phyloP scores from a whole-genome alignment of 768 basidiomycete species.

The Paxillus ammoniavirescens region DNA sequence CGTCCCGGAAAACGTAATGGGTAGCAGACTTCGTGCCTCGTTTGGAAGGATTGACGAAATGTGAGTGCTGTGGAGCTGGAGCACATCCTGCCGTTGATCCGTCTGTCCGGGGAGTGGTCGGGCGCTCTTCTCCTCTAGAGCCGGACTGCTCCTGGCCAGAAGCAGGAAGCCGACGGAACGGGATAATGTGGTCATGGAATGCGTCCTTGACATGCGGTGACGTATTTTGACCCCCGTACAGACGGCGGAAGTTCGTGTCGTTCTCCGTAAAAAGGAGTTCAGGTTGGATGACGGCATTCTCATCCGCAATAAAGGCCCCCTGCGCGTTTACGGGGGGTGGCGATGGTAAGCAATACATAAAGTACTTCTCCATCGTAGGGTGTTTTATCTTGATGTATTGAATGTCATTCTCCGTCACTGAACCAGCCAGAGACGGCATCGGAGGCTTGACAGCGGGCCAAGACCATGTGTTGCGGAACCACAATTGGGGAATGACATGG shows the following conservation, averaged over 20 bases:
- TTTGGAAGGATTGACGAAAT: slow-evolving; percentile 82
- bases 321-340: slow-evolving; percentile 84
- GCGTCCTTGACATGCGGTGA: slow-evolving; percentile 91
- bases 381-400: slow-evolving; percentile 73
- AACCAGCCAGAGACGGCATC: slow-evolving; percentile 59
- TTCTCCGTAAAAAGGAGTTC: slow-evolving; percentile 95
- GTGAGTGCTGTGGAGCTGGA: neutral
- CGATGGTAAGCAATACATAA: slow-evolving; percentile 87
- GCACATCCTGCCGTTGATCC: neutral
- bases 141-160: slow-evolving; percentile 34
- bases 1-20: slow-evolving; percentile 83
- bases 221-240: slow-evolving; percentile 87
- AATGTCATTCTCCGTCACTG: slow-evolving; percentile 46
- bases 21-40: slow-evolving; percentile 91
- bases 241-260: slow-evolving; percentile 90
- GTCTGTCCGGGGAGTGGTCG: neutral
- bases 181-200: slow-evolving; percentile 97
- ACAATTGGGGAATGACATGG: slow-evolving; percentile 93
- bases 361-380: slow-evolving; percentile 67
- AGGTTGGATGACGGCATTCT: slow-evolving; percentile 62
- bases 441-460: slow-evolving; percentile 74
- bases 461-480: slow-evolving; percentile 99
- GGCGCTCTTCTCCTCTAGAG: neutral
- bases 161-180: slow-evolving; percentile 68
- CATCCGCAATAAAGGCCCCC: slow-evolving; percentile 62